Percentiles rank a stretch among this genome's conserved stretches.
Evolutionary conservation across 768 basidiomycete species (phyloP).

Genomic region (Tylopilus cervinicoccineus): DNA sequence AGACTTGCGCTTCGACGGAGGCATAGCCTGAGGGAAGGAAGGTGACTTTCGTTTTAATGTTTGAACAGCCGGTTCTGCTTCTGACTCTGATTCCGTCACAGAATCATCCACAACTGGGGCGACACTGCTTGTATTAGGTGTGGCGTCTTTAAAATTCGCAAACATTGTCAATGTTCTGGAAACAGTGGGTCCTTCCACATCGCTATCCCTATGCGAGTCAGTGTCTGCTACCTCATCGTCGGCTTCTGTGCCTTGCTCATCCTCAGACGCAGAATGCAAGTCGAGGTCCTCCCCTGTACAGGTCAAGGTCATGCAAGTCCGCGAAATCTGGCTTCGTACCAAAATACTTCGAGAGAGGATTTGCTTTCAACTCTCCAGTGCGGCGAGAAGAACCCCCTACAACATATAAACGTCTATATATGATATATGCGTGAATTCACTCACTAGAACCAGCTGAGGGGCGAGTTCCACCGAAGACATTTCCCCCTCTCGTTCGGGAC

Average conservation of each 20-base stretch:
- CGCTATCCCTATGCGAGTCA: conserved; percentile 24
- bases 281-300: conserved; percentile 39
- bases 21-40: conserved; percentile 4
- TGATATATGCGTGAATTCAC: neutral
- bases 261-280: conserved; percentile 51
- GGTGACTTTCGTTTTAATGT: conserved; percentile 25
- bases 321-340: conserved; percentile 28
- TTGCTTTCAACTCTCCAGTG: conserved; percentile 17
- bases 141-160: conserved; percentile 6
- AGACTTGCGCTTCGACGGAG: conserved; percentile 28
- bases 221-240: conserved; percentile 18
- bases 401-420: neutral
- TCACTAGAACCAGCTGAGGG: conserved; percentile 12
- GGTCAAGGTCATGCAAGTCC: neutral
- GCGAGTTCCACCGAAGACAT: conserved; percentile 1
- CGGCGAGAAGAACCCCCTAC: conserved; percentile 4
- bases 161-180: conserved; percentile 23
- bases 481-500: conserved; percentile 13
- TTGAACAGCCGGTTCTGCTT: conserved; percentile 6
- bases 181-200: conserved; percentile 16
- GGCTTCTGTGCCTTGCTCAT: conserved; percentile 21
- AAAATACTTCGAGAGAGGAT: conserved; percentile 49
- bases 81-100: conserved; percentile 34
- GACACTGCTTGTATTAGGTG: neutral
- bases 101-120: conserved; percentile 18